Base-by-base conservation (phyloP, 2,329 filamentous ascomycete species). In the Colletotrichum sidae region DNA sequence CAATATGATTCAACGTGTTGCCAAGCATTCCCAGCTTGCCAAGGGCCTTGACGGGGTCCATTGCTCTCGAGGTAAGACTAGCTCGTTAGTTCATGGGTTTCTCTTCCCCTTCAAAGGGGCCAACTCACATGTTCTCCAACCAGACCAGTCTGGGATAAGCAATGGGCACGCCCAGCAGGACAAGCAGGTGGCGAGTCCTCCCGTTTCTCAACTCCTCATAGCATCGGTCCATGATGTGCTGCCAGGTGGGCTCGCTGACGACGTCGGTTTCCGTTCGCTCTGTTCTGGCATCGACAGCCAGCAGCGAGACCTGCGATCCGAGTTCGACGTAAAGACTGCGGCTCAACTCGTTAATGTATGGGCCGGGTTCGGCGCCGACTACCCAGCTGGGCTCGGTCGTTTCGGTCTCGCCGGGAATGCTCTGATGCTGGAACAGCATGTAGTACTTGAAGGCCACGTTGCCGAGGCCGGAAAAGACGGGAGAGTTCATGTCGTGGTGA, bases 391-490 rank as follows among this genome's bases (percentile, higher is more conserved):
- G 93, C 76, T 99, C 96, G 3, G 92, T 87, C 41, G 86, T 83
- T 70, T 96, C 90, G 0, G 90, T 93, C 79, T 99, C 96, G 50
- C 90, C 87, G 1, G 88, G 81, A 4, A 97, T 83, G 70, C 92
- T 97, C 77, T 99, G 96, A 71, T 99, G 96, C 77, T 99, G 96
- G 81, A 99, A 99, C 8, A 99, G 86, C 89, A 99, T 91, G 73
- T 99, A 99, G 79, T 98, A 99, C 77, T 99, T 99, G 86, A 96
- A 98, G 0, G 95, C 95, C 54, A 98, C 89, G 42, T 91, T 92
- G 2, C 96, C 96, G 8, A 99, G 79, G 0, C 96, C 96, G 2
- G 90, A 91, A 75, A 99, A 97, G 0, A 98, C 92, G 1, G 93
- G 91, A 3, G 92, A 93, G 69, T 87, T 88, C 93, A 97, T 98